Evolutionary conservation across 768 basidiomycete genomes (phyloP), one percentile per base, ranked within the genome.

Genomic region (Dacryopinax primogenitus): DNA sequence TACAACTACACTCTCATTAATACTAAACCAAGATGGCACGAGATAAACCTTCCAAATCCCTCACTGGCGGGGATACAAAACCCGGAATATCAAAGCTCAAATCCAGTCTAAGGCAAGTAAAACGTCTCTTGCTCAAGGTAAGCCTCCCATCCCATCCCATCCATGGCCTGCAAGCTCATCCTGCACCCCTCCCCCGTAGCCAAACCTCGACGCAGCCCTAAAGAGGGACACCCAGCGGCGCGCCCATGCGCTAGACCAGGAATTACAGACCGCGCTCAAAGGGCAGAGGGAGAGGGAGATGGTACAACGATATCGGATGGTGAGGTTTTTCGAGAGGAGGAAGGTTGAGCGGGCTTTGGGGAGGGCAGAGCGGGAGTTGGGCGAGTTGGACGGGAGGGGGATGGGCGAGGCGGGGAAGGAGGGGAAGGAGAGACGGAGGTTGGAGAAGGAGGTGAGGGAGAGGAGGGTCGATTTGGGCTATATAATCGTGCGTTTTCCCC

Each of bases 241-340:
- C 65, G 72, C 90, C 39, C 86, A 83, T 70, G 80, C 85, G 0
- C 81, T 96, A 1, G 85, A 94, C 72, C 80, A 76, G 6, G 91
- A 92, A 69, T 79, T 93, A 15, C 80, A 77, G 28, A 80, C 78
- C 64, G 87, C 87, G 0, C 85, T 88, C 74, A 70, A 73, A 26
- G 79, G 81, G 35, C 80, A 80, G 58, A 86, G 86, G 72, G 90
- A 91, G 74, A 83, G 87, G 51, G 77, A 84, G 44, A 78, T 90
- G 70, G 88, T 90, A 0, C 75, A 81, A 39, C 83, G 83, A 67
- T 98, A 98, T 74, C 92, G 93, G 70, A 91, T 85, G 77, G 78
- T 78, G 63, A 94, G 92, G 74, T 98, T 98, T 77, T 96, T 98
- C 68, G 93, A 97, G 74, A 84, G 92, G 47, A 85, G 91, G 76